A percentile compares a stretch with the other conserved stretches of the same genome.
Conservation (phyloP, 148 eudicot species). For the Vaccinium vitisidaea region DNA sequence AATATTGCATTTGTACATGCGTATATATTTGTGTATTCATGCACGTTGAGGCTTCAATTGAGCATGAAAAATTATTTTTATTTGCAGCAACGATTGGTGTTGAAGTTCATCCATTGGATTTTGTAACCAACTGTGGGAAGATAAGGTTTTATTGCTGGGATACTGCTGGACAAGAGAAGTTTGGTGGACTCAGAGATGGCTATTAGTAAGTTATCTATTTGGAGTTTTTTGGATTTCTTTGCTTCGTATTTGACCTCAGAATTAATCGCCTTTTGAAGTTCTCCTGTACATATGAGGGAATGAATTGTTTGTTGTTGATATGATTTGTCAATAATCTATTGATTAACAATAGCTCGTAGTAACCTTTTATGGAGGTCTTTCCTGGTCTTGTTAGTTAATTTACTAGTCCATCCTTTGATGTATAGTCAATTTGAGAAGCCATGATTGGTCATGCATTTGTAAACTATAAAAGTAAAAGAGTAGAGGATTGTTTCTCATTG, state of each 20-base stretch:
- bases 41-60: not conserved
- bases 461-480: not conserved
- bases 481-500: not conserved
- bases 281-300: not conserved
- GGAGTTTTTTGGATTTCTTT: not conserved
- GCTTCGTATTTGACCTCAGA: not conserved
- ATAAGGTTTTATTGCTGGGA: slow-evolving; percentile 25
- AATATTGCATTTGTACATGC: not conserved
- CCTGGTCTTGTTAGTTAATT: not conserved
- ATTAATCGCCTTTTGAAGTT: not conserved
- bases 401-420: not conserved
- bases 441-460: not conserved
- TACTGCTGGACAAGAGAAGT: slow-evolving; percentile 27
- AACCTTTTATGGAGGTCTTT: not conserved
- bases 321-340: too few relatives aligned
- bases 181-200: slow-evolving; percentile 26
- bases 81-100: slow-evolving; percentile 25
- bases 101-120: slow-evolving; percentile 25
- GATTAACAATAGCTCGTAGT: not conserved
- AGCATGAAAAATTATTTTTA: not conserved
- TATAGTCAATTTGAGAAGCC: not conserved
- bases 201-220: slow-evolving; percentile 10
- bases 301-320: not conserved
- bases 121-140: slow-evolving; percentile 17
- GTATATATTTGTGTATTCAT: not conserved